These are phyloP conservation scores for Penicillium silybi DNA, from an alignment of 495 filamentous ascomycete genomes.

Conservation along the genomic window DNA sequence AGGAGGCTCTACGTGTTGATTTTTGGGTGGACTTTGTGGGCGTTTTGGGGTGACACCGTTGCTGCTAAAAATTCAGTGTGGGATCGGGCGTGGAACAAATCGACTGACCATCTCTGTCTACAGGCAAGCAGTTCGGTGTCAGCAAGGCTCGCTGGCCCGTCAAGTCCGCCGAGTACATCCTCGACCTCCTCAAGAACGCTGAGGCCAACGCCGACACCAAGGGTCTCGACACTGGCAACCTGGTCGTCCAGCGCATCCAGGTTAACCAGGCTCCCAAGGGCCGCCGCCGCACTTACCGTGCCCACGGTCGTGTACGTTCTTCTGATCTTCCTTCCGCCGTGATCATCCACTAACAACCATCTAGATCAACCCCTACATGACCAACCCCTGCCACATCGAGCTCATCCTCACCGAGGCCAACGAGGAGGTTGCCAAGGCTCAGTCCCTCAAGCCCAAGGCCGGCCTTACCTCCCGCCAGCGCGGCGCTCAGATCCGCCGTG, in stretches of 20 bases:
- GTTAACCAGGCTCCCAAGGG: conserved; percentile 99
- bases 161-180: conserved; percentile 97
- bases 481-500: conserved; percentile 69
- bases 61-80: conserved; percentile 17
- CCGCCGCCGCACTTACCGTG: conserved; percentile 96
- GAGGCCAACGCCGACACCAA: conserved; percentile 99
- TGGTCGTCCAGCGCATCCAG: conserved; percentile 99
- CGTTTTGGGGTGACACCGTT: conserved; percentile 17
- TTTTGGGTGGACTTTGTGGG: not conserved
- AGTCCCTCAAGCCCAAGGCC: conserved; percentile 20
- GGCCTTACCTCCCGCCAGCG: conserved; percentile 76
- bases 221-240: conserved; percentile 94
- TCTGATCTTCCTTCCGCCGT: not conserved
- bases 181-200: conserved; percentile 96
- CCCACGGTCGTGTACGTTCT: conserved; percentile 93
- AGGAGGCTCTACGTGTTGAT: not conserved
- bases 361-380: conserved; percentile 99
- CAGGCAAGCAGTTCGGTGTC: conserved; percentile 98
- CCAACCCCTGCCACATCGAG: conserved; percentile 99
- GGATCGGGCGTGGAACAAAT: conserved; percentile 2
- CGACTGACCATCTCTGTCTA: conserved; percentile 27
- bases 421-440: conserved; percentile 73
- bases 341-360: conserved; percentile 1
- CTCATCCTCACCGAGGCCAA: conserved; percentile 96
- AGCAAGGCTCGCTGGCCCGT: conserved; percentile 95